These are phyloP conservation scores for Exophiala lecanii-corni DNA, from an alignment of 2,329 filamentous ascomycete species.

Conservation along the genomic window DNA sequence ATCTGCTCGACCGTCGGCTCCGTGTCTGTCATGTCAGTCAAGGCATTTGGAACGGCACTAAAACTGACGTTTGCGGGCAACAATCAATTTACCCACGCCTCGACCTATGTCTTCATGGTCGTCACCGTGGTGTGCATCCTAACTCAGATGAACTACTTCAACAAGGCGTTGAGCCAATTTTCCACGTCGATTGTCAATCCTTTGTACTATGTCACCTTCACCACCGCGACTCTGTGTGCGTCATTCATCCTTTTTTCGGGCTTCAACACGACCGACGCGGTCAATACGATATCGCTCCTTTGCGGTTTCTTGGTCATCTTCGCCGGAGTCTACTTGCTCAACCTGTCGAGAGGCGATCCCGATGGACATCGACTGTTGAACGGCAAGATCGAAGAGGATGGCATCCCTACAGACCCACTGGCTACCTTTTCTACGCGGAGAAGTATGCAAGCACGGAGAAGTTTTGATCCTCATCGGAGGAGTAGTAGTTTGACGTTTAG, in stretches of 20 bases:
- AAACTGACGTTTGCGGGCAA: slow-evolving; percentile 90
- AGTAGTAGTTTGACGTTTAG: slow-evolving; percentile 49
- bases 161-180: slow-evolving; percentile 95
- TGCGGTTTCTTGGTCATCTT: slow-evolving; percentile 95
- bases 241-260: slow-evolving; percentile 95
- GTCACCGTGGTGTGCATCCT: slow-evolving; percentile 89
- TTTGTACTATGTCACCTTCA: slow-evolving; percentile 96
- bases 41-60: slow-evolving; percentile 94
- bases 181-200: slow-evolving; percentile 96
- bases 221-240: slow-evolving; percentile 85
- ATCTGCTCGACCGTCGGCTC: slow-evolving; percentile 97
- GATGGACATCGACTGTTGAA: slow-evolving; percentile 66
- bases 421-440: slow-evolving; percentile 83
- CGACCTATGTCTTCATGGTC: slow-evolving; percentile 96
- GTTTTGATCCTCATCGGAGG: slow-evolving; percentile 51
- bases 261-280: slow-evolving; percentile 88
- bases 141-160: slow-evolving; percentile 99
- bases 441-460: slow-evolving; percentile 82
- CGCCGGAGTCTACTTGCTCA: slow-evolving; percentile 88
- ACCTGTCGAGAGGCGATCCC: slow-evolving; percentile 88
- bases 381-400: slow-evolving; percentile 60
- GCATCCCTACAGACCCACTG: slow-evolving; percentile 85
- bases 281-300: slow-evolving; percentile 87
- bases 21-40: slow-evolving; percentile 98
- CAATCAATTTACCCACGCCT: slow-evolving; percentile 92